Evolutionary conservation across 2,329 filamentous ascomycete genomes (phyloP).

Genomic region (Myrmaecium sp.): DNA sequence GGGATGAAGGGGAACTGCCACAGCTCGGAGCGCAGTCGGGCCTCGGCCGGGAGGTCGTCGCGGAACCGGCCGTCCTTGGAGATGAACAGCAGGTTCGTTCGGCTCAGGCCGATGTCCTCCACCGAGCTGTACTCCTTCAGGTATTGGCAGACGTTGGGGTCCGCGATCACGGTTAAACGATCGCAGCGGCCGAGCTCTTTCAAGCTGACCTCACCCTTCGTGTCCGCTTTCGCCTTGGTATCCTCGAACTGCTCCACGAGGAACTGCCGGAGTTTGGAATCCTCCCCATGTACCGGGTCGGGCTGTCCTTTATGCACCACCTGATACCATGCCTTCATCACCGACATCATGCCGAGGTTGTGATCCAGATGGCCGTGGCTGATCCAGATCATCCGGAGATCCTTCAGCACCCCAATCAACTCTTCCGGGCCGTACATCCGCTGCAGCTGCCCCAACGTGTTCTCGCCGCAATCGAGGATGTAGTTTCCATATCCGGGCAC

Average conservation of each 20-base stretch:
- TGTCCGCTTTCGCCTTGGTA: slow-evolving; percentile 1
- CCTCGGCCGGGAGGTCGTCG: no score
- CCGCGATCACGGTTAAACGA: slow-evolving; percentile 48
- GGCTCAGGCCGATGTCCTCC: slow-evolving; percentile 58
- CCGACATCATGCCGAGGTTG: slow-evolving; percentile 65
- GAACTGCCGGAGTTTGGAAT: slow-evolving; percentile 3
- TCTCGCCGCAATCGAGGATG: slow-evolving; percentile 81
- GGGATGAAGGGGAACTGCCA: no score
- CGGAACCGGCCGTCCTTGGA: no score
- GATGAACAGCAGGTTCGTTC: slow-evolving; percentile 34
- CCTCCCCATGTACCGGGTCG: slow-evolving; percentile 6
- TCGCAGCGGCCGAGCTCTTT: slow-evolving; percentile 19
- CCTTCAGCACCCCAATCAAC: slow-evolving; percentile 52
- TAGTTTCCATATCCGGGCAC: slow-evolving; percentile 79
- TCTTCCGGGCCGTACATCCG: slow-evolving; percentile 52
- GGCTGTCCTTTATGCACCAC: slow-evolving; percentile 31
- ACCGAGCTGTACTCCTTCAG: slow-evolving; percentile 63
- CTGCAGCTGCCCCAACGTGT: slow-evolving; percentile 72
- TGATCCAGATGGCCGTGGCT: slow-evolving; percentile 95
- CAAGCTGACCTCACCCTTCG: slow-evolving; percentile 10
- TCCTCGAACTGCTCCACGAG: background rate
- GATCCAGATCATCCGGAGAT: slow-evolving; percentile 76
- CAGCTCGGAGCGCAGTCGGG: no score
- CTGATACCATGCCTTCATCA: slow-evolving; percentile 68
- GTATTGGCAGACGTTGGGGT: slow-evolving; percentile 55